These are phyloP conservation scores for Tricholoma sp. DNA, from an alignment of 768 basidiomycete genomes.

Conservation along the genomic window DNA sequence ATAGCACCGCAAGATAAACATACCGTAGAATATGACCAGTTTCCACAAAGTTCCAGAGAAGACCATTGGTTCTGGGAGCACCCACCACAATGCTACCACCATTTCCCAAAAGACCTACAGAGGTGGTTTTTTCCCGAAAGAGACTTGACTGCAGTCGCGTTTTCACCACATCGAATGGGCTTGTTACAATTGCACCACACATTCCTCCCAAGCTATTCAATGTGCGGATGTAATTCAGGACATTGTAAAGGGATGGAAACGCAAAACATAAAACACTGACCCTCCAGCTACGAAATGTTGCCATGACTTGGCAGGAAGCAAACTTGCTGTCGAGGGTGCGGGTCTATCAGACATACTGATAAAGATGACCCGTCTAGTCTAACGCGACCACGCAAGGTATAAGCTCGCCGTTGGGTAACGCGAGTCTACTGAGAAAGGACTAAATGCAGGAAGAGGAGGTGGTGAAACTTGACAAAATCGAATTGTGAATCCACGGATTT, in stretches of 20 bases:
- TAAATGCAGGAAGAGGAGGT: not conserved
- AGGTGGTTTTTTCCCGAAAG: slow-evolving; percentile 45
- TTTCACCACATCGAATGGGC: slow-evolving; percentile 98
- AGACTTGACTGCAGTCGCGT: slow-evolving; percentile 92
- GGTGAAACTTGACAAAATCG: not conserved
- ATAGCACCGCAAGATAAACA: not conserved
- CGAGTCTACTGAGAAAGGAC: not conserved
- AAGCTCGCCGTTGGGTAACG: not conserved
- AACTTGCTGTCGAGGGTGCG: slow-evolving; percentile 23
- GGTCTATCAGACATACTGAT: slow-evolving; percentile 19
- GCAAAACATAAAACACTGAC: slow-evolving; percentile 38
- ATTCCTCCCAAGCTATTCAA: slow-evolving; percentile 81
- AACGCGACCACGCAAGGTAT: not conserved
- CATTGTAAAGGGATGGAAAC: not conserved
- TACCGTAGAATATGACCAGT: slow-evolving; percentile 87
- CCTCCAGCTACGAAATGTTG: slow-evolving; percentile 84
- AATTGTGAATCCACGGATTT: slow-evolving; percentile 10
- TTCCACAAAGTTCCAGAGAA: slow-evolving; percentile 93
- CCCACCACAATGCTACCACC: slow-evolving; percentile 31
- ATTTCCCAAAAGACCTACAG: slow-evolving; percentile 33
- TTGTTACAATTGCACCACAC: slow-evolving; percentile 95
- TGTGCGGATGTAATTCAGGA: not conserved
- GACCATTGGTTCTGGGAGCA: slow-evolving; percentile 40
- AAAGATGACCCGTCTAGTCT: not conserved
- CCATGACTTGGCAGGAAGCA: slow-evolving; percentile 74